phyloP scores from a whole-genome alignment of 2,329 filamentous ascomycete species.

The Fusarium citri region DNA sequence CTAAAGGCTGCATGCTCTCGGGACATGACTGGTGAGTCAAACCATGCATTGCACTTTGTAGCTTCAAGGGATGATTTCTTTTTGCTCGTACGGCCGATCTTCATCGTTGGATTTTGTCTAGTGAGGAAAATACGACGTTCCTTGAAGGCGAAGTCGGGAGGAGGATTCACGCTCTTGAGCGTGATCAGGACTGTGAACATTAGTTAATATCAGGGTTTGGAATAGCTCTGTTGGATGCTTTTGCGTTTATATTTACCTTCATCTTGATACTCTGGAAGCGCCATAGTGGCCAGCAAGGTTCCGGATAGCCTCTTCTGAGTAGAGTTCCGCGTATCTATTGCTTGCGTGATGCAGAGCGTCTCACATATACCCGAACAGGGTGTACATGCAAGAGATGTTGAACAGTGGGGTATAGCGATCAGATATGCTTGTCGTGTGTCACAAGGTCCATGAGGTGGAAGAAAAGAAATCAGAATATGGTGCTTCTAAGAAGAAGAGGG shows the following conservation, averaged over 20 bases:
- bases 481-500: not conserved
- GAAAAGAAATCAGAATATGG: not conserved
- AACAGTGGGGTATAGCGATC: constrained; percentile 16
- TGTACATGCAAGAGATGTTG: constrained; percentile 22
- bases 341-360: constrained; percentile 14
- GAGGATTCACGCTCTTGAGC: constrained; percentile 43
- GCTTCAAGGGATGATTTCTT: constrained; percentile 50
- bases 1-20: constrained; percentile 71
- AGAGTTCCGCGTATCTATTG: not conserved
- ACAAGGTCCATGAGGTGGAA: not conserved
- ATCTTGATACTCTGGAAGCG: constrained; percentile 43
- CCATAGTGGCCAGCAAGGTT: constrained; percentile 27
- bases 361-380: constrained; percentile 28
- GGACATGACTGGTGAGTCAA: constrained; percentile 79
- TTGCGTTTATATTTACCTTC: constrained; percentile 36
- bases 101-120: constrained; percentile 44
- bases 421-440: constrained; percentile 1
- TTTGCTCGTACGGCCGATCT: constrained; percentile 61
- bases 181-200: constrained; percentile 48
- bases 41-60: constrained; percentile 69
- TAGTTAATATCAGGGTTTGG: constrained; percentile 16
- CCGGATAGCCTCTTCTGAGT: not conserved
- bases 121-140: constrained; percentile 50
- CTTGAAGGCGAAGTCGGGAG: constrained; percentile 36
- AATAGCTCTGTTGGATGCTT: not conserved